Evolutionary conservation across 345 rosid species (phyloP).

Genomic region (Microthlaspi erraticum): DNA sequence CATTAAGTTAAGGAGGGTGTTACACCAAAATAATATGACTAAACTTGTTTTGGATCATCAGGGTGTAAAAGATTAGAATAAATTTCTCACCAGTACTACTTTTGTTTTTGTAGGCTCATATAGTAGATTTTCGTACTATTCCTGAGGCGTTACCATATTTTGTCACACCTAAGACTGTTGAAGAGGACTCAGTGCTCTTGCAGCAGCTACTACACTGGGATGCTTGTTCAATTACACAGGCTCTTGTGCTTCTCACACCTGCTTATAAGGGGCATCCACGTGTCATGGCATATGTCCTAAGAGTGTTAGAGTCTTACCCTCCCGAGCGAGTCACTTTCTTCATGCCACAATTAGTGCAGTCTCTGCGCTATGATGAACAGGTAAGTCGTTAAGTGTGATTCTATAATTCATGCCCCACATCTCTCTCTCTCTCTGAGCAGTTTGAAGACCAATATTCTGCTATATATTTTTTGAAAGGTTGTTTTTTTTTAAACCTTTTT

Average conservation of each 20-base stretch:
- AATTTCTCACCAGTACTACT: no score
- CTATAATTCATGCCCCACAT: slow-evolving; percentile 9
- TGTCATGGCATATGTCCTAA: slow-evolving; percentile 98
- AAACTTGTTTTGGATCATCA: no score
- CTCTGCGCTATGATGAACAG: slow-evolving; percentile 88
- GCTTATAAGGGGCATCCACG: slow-evolving; percentile 97
- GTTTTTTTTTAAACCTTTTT: background rate
- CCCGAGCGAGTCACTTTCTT: slow-evolving; percentile 94
- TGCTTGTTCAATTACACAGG: slow-evolving; percentile 95
- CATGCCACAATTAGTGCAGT: slow-evolving; percentile 99
- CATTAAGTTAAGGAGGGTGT: no score
- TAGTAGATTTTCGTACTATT: slow-evolving; percentile 75
- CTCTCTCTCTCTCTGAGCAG: slow-evolving; percentile 13
- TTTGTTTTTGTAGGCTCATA: slow-evolving; percentile 67
- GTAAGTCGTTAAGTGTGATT: slow-evolving; percentile 46
- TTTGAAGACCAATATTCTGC: background rate
- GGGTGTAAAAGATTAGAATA: no score
- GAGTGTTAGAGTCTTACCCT: slow-evolving; percentile 98
- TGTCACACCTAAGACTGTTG: slow-evolving; percentile 94
- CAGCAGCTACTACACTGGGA: slow-evolving; percentile 99
- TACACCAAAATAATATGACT: no score
- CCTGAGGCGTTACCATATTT: slow-evolving; percentile 97
- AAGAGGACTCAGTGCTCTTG: slow-evolving; percentile 88
- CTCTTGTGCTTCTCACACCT: slow-evolving; percentile 94
- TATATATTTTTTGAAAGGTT: slow-evolving; percentile 16